Conservation (phyloP, 192 early-diverging fungal genomes). For the Coemansia erecta region DNA sequence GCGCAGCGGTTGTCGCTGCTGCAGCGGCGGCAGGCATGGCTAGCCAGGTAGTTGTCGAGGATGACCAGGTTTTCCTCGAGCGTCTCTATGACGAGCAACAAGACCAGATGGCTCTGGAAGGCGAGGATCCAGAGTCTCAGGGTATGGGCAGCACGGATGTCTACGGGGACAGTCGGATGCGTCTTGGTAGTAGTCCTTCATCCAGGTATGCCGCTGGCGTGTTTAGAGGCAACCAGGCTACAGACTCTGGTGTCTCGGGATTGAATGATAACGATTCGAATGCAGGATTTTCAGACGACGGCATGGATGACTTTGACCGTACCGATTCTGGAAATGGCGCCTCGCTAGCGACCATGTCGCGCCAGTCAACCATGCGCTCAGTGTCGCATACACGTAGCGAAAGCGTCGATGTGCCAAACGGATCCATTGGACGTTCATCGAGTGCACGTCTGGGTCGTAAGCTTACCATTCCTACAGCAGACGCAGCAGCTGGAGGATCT, state of each 20-base stretch:
- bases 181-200: constrained; percentile 17
- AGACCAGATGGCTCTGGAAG: constrained; percentile 57
- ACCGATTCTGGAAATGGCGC: constrained; percentile 5
- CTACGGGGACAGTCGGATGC: constrained; percentile 9
- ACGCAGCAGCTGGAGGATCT: neutral
- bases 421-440: constrained; percentile 9
- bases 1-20: constrained; percentile 53
- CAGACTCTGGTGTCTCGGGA: constrained; percentile 22
- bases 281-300: constrained; percentile 6
- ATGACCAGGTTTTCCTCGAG: constrained; percentile 87
- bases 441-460: constrained; percentile 16
- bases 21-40: constrained; percentile 51
- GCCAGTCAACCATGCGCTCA: constrained; percentile 9
- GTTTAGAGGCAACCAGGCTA: constrained; percentile 25
- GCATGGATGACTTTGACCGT: constrained; percentile 36
- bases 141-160: constrained; percentile 6
- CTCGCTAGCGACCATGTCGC: neutral
- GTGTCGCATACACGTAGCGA: constrained; percentile 14
- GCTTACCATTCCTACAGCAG: constrained; percentile 7
- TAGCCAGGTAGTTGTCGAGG: constrained; percentile 70
- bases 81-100: constrained; percentile 71
- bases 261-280: constrained; percentile 4
- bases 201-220: constrained; percentile 28
- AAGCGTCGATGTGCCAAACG: constrained; percentile 8
- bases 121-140: constrained; percentile 31